These are phyloP conservation scores for Endothia cerciana DNA, from an alignment of 2,329 filamentous ascomycete genomes.

Conservation along the genomic window DNA sequence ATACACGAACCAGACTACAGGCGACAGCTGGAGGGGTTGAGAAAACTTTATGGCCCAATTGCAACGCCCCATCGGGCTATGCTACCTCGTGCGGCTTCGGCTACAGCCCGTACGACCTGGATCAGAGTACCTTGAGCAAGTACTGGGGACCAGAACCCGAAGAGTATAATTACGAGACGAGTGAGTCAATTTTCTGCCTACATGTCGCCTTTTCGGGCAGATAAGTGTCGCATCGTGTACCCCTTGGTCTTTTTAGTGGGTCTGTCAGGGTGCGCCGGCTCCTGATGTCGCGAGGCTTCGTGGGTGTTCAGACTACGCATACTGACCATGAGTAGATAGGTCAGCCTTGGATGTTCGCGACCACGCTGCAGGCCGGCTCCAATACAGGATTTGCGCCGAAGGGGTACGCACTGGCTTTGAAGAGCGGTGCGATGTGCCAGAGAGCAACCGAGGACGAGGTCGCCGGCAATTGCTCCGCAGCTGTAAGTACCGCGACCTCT, in stretches of 20 bases:
- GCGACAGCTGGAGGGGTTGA: conserved; percentile 13
- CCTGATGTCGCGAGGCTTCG: no score
- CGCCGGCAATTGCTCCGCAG: neutral
- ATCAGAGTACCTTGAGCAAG: conserved; percentile 17
- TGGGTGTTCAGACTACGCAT: neutral
- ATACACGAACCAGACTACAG: conserved; percentile 8
- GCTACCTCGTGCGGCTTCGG: conserved; percentile 10
- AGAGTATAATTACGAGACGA: neutral
- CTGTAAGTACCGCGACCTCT: neutral
- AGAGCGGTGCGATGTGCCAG: conserved; percentile 13
- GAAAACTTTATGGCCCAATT: conserved; percentile 16
- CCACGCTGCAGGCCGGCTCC: conserved; percentile 11
- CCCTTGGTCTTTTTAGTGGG: no score
- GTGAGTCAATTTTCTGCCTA: neutral
- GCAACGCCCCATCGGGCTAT: neutral
- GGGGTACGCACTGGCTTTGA: conserved; percentile 16
- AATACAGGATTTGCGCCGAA: conserved; percentile 1
- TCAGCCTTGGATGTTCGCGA: conserved; percentile 19
- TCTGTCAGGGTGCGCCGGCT: no score
- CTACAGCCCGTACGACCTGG: conserved; percentile 17
- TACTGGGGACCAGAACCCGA: conserved; percentile 2
- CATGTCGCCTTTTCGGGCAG: no score
- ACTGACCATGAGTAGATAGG: conserved; percentile 5
- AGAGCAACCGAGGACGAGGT: neutral
- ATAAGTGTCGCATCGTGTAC: no score